phyloP scores from a whole-genome alignment of 306 rosid species.

The Styphnolobium japonicum region DNA sequence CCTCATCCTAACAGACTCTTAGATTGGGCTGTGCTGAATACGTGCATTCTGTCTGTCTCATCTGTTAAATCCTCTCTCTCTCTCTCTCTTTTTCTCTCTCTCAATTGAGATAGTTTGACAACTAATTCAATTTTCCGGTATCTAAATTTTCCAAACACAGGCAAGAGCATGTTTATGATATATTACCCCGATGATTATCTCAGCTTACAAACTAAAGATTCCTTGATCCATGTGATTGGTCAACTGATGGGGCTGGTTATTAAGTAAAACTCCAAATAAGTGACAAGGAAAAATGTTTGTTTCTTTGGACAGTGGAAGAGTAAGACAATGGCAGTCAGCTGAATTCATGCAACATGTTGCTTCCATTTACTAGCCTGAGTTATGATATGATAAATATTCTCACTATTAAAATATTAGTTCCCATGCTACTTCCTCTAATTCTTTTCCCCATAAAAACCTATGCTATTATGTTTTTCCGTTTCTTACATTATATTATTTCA shows the following conservation, averaged over 20 bases:
- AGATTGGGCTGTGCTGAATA: background rate
- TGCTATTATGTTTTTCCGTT: background rate
- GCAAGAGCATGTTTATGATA: background rate
- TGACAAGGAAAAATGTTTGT: background rate
- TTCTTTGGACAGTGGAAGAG: background rate
- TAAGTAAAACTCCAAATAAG: background rate
- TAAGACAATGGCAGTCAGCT: background rate
- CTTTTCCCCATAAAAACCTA: background rate
- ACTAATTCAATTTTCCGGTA: background rate
- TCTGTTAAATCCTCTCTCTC: background rate
- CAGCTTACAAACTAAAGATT: background rate
- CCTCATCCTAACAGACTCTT: background rate
- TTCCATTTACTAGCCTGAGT: background rate
- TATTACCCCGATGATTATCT: background rate
- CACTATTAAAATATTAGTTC: background rate
- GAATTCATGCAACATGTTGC: slow-evolving; percentile 4
- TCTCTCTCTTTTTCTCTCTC: background rate
- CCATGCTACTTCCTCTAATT: background rate
- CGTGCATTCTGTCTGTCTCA: background rate
- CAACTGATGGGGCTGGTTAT: background rate
- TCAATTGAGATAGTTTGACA: background rate
- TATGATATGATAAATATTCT: slow-evolving; percentile 1
- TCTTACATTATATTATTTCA: slow-evolving; percentile 4
- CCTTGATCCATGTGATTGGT: background rate
- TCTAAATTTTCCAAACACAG: background rate